Evolutionary conservation across 495 filamentous ascomycete species (phyloP).

Genomic region (Penicillium fimorum): DNA sequence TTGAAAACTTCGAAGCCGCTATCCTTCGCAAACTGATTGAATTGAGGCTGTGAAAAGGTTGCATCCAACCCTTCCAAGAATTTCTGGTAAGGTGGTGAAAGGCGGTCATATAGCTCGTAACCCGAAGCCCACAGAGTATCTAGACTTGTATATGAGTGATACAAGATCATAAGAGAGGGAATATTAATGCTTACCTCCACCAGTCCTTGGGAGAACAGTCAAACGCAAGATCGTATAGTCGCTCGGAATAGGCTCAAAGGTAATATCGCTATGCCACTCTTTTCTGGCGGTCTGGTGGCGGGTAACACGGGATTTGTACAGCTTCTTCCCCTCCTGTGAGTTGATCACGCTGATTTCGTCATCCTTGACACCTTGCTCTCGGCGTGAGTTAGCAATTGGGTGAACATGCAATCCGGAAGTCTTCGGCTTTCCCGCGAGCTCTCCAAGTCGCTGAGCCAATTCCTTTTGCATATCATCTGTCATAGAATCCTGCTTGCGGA

Average conservation of each 20-base stretch:
- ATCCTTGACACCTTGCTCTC: slow-evolving; percentile 58
- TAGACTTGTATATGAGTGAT: slow-evolving; percentile 20
- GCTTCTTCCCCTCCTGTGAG: slow-evolving; percentile 54
- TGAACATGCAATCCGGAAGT: slow-evolving; percentile 70
- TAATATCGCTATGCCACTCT: slow-evolving; percentile 69
- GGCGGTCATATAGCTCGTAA: slow-evolving; percentile 76
- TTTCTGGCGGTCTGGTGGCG: slow-evolving; percentile 25
- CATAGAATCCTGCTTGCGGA: slow-evolving; percentile 68
- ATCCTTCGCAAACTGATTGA: slow-evolving; percentile 54
- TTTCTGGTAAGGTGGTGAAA: slow-evolving; percentile 60
- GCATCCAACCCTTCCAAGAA: slow-evolving; percentile 70
- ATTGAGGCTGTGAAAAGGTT: slow-evolving; percentile 60
- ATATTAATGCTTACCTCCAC: slow-evolving; percentile 53
- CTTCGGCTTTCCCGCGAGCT: slow-evolving; percentile 61
- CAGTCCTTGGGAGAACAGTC: slow-evolving; percentile 62
- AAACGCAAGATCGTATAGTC: slow-evolving; percentile 68
- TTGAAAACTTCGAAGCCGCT: slow-evolving; percentile 57
- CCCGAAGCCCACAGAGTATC: slow-evolving; percentile 75
- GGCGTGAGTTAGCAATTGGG: slow-evolving; percentile 60
- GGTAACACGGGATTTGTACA: slow-evolving; percentile 42
- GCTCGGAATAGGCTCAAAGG: slow-evolving; percentile 66
- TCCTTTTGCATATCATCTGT: slow-evolving; percentile 66
- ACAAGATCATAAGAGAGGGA: neutral
- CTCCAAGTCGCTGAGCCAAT: slow-evolving; percentile 61
- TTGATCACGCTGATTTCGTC: slow-evolving; percentile 74